A percentile compares a stretch with the other conserved stretches of the same genome.
Conservation (phyloP, 2,329 filamentous ascomycete species). For the Epichloe hybrida region DNA sequence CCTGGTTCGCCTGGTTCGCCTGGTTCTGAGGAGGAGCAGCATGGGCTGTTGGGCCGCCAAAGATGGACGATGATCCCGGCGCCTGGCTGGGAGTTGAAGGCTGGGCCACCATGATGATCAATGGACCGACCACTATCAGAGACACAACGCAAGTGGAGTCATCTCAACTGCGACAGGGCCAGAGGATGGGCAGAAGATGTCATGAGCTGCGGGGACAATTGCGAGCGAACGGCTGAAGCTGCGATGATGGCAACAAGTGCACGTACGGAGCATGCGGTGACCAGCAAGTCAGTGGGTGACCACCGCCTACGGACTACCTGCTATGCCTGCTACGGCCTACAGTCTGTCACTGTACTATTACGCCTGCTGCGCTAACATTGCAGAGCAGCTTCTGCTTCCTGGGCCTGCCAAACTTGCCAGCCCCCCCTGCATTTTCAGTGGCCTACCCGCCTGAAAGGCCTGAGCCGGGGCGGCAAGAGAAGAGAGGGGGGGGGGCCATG, state of each 20-base stretch:
- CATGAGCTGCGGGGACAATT: neutral
- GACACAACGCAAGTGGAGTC: constrained; percentile 1
- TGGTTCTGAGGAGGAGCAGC: constrained; percentile 13
- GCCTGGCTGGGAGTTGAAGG: constrained; percentile 31
- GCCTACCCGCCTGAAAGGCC: neutral
- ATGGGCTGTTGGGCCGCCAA: constrained; percentile 26
- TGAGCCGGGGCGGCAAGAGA: neutral
- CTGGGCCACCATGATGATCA: constrained; percentile 24
- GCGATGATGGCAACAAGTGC: neutral
- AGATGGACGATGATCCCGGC: constrained; percentile 27
- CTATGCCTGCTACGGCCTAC: too few species aligned
- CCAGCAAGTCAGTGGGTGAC: too few species aligned
- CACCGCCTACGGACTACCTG: too few species aligned
- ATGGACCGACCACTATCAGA: neutral
- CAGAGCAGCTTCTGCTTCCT: neutral
- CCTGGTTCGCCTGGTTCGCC: neutral
- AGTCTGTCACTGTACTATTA: too few species aligned
- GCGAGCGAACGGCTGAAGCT: neutral
- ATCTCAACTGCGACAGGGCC: constrained; percentile 2
- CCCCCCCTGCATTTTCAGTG: neutral
- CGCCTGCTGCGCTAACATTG: too few species aligned
- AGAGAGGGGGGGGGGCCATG: too few species aligned
- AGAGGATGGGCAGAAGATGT: neutral
- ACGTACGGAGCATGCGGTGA: too few species aligned
- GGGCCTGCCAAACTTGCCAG: neutral